Base-by-base conservation (phyloP, 352 stramenopile genomes). In the Pythium guiyangense region DNA sequence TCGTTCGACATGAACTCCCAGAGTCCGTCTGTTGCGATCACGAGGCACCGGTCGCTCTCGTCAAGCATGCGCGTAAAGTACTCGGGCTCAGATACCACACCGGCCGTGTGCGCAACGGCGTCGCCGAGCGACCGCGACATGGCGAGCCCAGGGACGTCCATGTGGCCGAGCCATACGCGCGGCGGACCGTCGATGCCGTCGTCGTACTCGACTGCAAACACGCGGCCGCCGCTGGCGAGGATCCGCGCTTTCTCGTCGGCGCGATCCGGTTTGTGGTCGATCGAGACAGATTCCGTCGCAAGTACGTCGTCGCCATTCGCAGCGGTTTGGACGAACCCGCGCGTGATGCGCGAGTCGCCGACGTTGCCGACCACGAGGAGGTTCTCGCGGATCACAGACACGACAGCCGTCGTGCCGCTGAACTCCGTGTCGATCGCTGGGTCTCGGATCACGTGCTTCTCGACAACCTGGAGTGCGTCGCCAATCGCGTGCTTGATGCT, bases 1-100 rank as follows among this genome's bases (percentile, higher is more conserved):
- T 98, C 80, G 69, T 98, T 98, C 34, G 81, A 88, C 67, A 99
- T 96, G 76, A 99, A 99, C 66, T 99, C 97, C 97, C 97, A 99
- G 43, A 99, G 73, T 14, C 97, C 97, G 71, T 99, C 97, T 0
- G 96, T 99, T 18, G 96, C 97, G 39, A 99, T 80, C 29, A 99
- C 90, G 54, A 99, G 76, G 64, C 98, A 98, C 47, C 93, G 87
- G 62, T 98, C 94, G 20, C 70, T 79, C 43, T 88, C 74, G 56
- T 90, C 79, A 20, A 94, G 68, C 57, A 73, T 87, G 26, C 79
- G 86, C 46, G 92, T 86, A 2, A 83, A 92, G 60, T 98, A 98
- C 72, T 99, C 97, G 10, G 97, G 96, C 62, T 98, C 90, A 6
- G 93, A 98, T 48, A 95, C 91, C 10, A 99, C 86, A 10, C 86